These are phyloP conservation scores for Aspergillus homomorphus DNA, from an alignment of 495 filamentous ascomycete genomes.

Conservation along the genomic window DNA sequence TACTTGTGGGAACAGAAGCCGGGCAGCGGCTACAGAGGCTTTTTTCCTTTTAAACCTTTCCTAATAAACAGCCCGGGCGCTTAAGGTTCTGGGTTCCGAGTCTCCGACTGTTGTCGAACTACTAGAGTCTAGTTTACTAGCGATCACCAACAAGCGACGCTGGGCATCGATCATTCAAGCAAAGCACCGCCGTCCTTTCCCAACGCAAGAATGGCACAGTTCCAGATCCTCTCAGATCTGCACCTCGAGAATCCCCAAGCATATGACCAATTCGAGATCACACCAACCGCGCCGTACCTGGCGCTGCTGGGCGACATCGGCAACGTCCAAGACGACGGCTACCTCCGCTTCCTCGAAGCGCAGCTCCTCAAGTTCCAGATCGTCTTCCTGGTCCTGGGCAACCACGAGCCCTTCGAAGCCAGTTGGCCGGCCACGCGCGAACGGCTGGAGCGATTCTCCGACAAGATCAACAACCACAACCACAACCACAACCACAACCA, in stretches of 20 bases:
- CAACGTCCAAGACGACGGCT: constrained; percentile 36
- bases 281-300: constrained; percentile 46
- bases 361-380: constrained; percentile 45
- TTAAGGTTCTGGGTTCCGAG: not conserved
- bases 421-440: constrained; percentile 34
- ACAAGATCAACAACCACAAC: constrained; percentile 12
- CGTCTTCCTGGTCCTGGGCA: constrained; percentile 54
- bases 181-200: not conserved
- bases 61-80: not conserved
- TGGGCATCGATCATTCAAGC: not conserved
- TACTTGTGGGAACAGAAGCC: no score
- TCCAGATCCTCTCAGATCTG: constrained; percentile 59
- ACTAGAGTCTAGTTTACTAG: no score
- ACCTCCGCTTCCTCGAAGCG: constrained; percentile 39
- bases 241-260: constrained; percentile 48
- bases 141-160: constrained; percentile 6
- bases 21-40: not conserved
- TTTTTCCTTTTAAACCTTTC: no score
- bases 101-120: not conserved
- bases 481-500: not conserved
- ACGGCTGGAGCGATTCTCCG: constrained; percentile 21
- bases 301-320: constrained; percentile 60
- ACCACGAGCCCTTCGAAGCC: constrained; percentile 54
- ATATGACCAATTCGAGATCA: constrained; percentile 48
- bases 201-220: constrained; percentile 14